Evolutionary conservation across 164 flowering plant genomes (phyloP), one percentile per base, ranked within the genome.

Genomic region (Nelumbo lutea): DNA sequence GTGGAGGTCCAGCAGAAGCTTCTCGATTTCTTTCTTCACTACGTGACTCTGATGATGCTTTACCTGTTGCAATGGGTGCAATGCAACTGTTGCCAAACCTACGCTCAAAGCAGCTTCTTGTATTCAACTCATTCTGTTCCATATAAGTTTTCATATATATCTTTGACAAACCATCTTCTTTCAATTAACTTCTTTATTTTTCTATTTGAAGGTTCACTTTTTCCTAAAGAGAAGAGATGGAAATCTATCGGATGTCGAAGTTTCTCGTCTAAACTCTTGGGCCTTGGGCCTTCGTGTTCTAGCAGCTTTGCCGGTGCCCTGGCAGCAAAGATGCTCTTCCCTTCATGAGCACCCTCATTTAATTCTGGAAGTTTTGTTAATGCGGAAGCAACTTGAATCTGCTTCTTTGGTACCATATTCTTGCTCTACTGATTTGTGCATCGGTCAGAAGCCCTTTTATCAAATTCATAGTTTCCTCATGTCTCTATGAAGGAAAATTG

Each of bases 1-100:
- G 99, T 70, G 99, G 99, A 57, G 99, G 99, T 60, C 99, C 98
- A 70, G 97, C 99, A 51, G 98, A 96, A 85, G 99, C 99, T 66
- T 96, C 99, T 55, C 89, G 98, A 9, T 93, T 96, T 81, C 95
- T 96, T 73, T 89, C 98, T 53, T 96, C 99, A 38, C 74, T 96
- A 14, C 89, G 87, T 66, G 96, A 96, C 64, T 80, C 99, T 42
- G 87, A 90, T 79, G 99, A 96, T 86, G 99, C 98, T 70, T 68
- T 96, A 64, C 97, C 96, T 14, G 99, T 96, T 77, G 99, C 96
- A 66, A 88, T 96, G 89, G 90, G 96, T 69, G 99, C 99, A 66
- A 96, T 96, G 99, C 99, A 93, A 78, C 87, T 90, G 61, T 79
- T 96, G 72, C 95, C 99, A 69, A 79, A 91, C 73, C 81, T 96